These are phyloP conservation scores for Ramaria sp. DNA, from an alignment of 768 basidiomycete genomes.

Conservation along the genomic window DNA sequence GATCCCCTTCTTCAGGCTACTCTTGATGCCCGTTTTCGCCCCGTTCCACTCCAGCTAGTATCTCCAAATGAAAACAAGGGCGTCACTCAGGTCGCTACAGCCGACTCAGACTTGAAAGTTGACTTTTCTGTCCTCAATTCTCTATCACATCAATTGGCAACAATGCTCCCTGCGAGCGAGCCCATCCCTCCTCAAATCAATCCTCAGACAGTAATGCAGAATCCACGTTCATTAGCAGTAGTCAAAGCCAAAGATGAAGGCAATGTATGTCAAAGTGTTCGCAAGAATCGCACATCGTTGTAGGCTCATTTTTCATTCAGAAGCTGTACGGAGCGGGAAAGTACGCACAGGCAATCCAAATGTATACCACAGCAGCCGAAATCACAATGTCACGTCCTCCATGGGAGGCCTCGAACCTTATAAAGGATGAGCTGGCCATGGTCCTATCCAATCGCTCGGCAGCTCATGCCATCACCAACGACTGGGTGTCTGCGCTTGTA, in stretches of 20 bases:
- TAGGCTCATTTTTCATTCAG: conserved; percentile 29
- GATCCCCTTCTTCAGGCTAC: conserved; percentile 2
- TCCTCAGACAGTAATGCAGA: conserved; percentile 65
- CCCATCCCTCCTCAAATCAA: conserved; percentile 18
- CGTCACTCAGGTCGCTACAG: not conserved
- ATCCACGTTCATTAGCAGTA: conserved; percentile 65
- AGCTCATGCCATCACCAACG: conserved; percentile 66
- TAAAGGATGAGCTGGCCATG: conserved; percentile 86
- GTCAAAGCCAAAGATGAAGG: conserved; percentile 86
- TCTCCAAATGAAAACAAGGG: not conserved
- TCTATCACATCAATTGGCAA: conserved; percentile 2
- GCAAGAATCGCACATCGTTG: not conserved
- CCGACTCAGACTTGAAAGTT: not conserved
- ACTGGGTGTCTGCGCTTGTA: conserved; percentile 65
- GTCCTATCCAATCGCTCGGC: conserved; percentile 89
- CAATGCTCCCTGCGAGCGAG: conserved; percentile 18
- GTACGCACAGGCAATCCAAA: conserved; percentile 57
- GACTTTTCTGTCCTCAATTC: conserved; percentile 1
- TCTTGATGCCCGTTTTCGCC: conserved; percentile 6
- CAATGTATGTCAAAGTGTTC: conserved; percentile 50
- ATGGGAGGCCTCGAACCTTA: conserved; percentile 77
- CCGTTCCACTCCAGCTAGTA: conserved; percentile 4
- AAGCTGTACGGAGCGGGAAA: conserved; percentile 67
- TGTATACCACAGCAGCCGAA: conserved; percentile 70
- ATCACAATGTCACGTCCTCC: conserved; percentile 74